Evolutionary conservation across 805 yeast genomes (phyloP), one percentile per base, ranked within the genome.

Genomic region (Hagleromyces aurorensis): DNA sequence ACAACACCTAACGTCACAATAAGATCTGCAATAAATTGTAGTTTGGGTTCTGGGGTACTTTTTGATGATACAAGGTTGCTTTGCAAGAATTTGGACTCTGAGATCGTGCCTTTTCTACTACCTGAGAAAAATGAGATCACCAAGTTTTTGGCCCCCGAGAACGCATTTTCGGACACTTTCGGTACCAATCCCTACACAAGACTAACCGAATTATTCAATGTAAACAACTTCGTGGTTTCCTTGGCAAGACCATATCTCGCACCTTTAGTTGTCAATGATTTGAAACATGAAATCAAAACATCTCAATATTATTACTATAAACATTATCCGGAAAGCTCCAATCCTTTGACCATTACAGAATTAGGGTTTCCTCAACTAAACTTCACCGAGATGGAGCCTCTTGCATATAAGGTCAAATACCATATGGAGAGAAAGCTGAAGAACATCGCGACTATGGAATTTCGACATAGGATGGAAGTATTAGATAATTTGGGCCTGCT

Each of bases 241-340:
- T 65, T 89, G 41, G 95, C 97, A 6, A 69, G 96, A 38, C 96
- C 97, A 1, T 91, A 89, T 48, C 62, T 89, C 44, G 95, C 96
- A 0, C 96, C 97, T 1, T 62, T 89, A 33, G 70, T 91, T 23
- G 75, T 82, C 20, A 79, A 82, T 41, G 96, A 85, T 49, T 66
- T 84, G 47, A 79, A 78, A 48, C 91, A 85, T 50, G 71, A 70
- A 37, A 70, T 67, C 32, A 65, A 58, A 49, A 57, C 50, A 33
- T 41, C 65, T 32, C 43, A 49, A 44, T 57, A 57, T 30, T 57
- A 52, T 23, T 63, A 46, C 19, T 62, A 41, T 45, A 59, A 49
- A 38, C 65, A 47, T 31, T 63, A 38, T 36, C 61, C 61, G 64
- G 50, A 65, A 55, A 46, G 45, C 19, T 34, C 33, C 12, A 40